A percentile compares a stretch with the other conserved stretches of the same genome.
Evolutionary conservation across 2,329 filamentous ascomycete species (phyloP).

Genomic region (Chrysosporium queenslandicum): DNA sequence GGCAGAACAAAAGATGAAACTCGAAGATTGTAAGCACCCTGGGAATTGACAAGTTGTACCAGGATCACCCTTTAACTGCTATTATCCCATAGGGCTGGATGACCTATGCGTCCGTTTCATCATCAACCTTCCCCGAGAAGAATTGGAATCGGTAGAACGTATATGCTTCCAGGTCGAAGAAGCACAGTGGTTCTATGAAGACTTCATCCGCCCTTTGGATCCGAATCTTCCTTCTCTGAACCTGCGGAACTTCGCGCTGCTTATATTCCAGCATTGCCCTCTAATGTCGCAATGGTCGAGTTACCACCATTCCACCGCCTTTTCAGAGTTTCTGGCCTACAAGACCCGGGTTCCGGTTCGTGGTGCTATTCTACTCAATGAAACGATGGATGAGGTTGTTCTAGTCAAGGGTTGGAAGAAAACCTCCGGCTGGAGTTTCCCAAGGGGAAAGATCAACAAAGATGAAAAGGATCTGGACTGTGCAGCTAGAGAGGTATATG

Average conservation of each 20-base stretch:
- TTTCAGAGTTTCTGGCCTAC: constrained; percentile 85
- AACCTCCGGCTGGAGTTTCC: constrained; percentile 90
- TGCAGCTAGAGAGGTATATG: constrained; percentile 85
- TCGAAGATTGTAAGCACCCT: constrained; percentile 67
- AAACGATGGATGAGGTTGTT: constrained; percentile 86
- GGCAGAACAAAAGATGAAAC: constrained; percentile 67
- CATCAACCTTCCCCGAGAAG: constrained; percentile 86
- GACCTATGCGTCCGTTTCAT: constrained; percentile 97
- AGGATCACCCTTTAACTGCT: not conserved
- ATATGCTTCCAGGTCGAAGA: constrained; percentile 99
- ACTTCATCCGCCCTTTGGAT: constrained; percentile 89
- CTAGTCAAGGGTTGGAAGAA: constrained; percentile 98
- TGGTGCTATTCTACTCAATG: constrained; percentile 85
- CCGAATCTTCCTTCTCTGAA: constrained; percentile 74
- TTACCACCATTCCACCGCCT: constrained; percentile 69
- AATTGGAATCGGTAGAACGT: constrained; percentile 78
- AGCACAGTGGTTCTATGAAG: constrained; percentile 99
- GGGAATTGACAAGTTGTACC: not conserved
- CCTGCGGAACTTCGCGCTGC: constrained; percentile 73
- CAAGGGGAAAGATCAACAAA: constrained; percentile 95
- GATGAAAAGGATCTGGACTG: constrained; percentile 90
- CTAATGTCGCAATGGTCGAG: constrained; percentile 71
- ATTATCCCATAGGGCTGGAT: constrained; percentile 62
- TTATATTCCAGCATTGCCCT: constrained; percentile 90
- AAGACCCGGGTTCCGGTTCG: constrained; percentile 90